These are phyloP conservation scores for Arbutus unedo DNA, from an alignment of 148 eudicot species.

Conservation along the genomic window DNA sequence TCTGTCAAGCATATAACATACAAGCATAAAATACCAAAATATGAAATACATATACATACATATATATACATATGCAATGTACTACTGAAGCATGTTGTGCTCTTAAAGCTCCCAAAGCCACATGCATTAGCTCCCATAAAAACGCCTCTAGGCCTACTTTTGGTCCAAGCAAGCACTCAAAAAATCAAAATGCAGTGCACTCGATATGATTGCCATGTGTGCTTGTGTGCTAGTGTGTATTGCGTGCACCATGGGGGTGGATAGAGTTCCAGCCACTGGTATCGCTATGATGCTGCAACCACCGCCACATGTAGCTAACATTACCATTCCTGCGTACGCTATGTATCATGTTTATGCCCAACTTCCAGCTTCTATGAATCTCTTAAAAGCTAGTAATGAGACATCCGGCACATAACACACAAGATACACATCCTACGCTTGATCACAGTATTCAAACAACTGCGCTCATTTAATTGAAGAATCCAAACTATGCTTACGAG, in stretches of 20 bases:
- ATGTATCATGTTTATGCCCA: not conserved
- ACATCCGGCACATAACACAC: not conserved
- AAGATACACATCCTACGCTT: not conserved
- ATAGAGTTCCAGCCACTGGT: not conserved
- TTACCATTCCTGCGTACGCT: not conserved
- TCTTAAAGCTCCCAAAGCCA: not conserved
- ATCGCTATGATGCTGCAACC: too few species aligned
- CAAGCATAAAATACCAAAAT: not conserved
- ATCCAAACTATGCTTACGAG: conserved; percentile 51
- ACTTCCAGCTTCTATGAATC: not conserved
- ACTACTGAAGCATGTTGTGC: not conserved
- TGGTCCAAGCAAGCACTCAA: not conserved
- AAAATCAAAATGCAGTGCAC: not conserved
- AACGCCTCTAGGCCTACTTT: not conserved
- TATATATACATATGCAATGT: too few species aligned
- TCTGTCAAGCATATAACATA: not conserved
- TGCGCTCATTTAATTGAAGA: not conserved
- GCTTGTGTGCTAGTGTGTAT: not conserved
- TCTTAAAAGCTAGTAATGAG: not conserved
- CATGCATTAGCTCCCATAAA: not conserved
- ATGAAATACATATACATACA: too few species aligned
- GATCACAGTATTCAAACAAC: not conserved
- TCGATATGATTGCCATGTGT: not conserved
- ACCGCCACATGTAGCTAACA: not conserved
- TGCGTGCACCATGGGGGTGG: not conserved